phyloP scores from a whole-genome alignment of 2,329 filamentous ascomycete genomes.

The Alternaria postmessia region DNA sequence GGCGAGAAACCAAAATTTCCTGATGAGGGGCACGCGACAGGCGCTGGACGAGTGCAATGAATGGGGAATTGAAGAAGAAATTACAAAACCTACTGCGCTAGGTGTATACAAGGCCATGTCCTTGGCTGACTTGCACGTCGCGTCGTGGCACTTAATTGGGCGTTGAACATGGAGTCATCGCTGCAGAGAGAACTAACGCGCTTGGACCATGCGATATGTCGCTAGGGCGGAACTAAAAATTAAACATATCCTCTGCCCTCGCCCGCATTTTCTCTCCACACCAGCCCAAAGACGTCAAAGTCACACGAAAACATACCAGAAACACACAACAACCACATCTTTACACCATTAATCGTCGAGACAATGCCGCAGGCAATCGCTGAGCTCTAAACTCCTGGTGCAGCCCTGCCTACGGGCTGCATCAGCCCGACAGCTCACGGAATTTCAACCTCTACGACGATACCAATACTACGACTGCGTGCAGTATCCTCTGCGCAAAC shows the following conservation, averaged over 20 bases:
- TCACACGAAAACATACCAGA: conserved; percentile 43
- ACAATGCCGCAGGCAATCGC: conserved; percentile 58
- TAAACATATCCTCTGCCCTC: conserved; percentile 34
- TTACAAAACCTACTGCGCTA: conserved; percentile 8
- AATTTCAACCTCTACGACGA: conserved; percentile 63
- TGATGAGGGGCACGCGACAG: conserved; percentile 38
- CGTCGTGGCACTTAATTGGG: conserved; percentile 19
- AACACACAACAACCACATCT: conserved; percentile 32
- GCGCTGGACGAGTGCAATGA: conserved; percentile 7
- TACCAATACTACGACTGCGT: conserved; percentile 48
- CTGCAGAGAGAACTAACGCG: conserved; percentile 23
- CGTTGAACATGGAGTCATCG: conserved; percentile 34
- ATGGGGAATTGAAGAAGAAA: conserved; percentile 1
- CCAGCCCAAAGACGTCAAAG: conserved; percentile 52
- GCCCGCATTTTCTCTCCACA: conserved; percentile 42
- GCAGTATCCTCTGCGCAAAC: conserved; percentile 44
- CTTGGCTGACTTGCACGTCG: conserved; percentile 18
- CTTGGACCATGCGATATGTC: conserved; percentile 29
- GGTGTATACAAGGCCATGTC: conserved; percentile 3
- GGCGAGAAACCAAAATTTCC: conserved; percentile 26
- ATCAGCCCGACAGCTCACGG: conserved; percentile 84
- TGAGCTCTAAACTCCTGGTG: conserved; percentile 74
- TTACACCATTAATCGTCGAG: conserved; percentile 53
- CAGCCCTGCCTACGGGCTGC: conserved; percentile 24
- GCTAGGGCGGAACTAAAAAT: conserved; percentile 36